Evolutionary conservation across 1,284 basidiomycete genomes (phyloP), one percentile per base, ranked within the genome.

Genomic region (Leucoagaricus sp.): DNA sequence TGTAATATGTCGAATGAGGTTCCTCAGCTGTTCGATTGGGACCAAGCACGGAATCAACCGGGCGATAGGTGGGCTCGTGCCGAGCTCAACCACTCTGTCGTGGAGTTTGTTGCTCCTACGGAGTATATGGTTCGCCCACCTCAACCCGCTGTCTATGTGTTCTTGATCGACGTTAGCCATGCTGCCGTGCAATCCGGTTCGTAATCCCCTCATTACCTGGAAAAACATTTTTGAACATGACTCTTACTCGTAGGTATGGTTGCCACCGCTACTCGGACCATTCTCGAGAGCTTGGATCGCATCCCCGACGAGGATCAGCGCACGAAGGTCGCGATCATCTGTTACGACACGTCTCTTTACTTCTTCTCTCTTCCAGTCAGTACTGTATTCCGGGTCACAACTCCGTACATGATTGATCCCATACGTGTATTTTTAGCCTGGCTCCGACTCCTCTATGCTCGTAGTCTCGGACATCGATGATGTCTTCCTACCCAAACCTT

Each of bases 71-170:
- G 96, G 94, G 78, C 86, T 47, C 87, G 97, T 60, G 86, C 93
- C 6, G 97, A 99, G 75, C 82, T 99, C 59, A 98, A 97, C 70
- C 86, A 94, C 71, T 85, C 88, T 48, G 93, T 93, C 17, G 94
- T 99, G 59, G 97, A 99, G 73, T 99, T 91, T 68, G 91, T 99
- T 59, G 97, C 97, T 2, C 96, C 97, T 8, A 96, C 96, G 1
- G 97, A 99, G 76, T 99, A 99, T 76, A 98, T 99, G 96, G 95
- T 95, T 67, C 91, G 97, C 61, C 93, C 97, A 15, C 97, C 97
- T 40, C 97, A 98, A 73, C 94, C 97, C 10, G 94, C 96, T 15
- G 93, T 97, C 53, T 98, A 98, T 74, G 86, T 96, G 55, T 98
- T 99, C 80, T 82, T 99, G 66, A 93, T 99, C 73, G 97, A 99